phyloP scores from a whole-genome alignment of 129 eudicot genomes.

The Sambucus nigra region DNA sequence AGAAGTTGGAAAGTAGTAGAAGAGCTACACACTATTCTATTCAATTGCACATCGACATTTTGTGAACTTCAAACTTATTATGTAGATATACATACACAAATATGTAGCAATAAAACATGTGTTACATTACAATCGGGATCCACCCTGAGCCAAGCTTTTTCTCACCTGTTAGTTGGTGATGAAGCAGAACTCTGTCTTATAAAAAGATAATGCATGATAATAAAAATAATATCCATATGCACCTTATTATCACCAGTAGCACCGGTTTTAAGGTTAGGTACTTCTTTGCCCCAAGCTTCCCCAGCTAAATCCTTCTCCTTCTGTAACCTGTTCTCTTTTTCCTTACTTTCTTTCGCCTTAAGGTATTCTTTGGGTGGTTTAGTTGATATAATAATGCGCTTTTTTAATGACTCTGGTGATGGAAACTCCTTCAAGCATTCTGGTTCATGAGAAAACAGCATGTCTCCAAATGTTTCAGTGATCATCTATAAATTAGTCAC shows the following conservation, averaged over 20 bases:
- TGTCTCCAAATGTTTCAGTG: conserved; percentile 70
- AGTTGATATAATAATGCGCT: conserved; percentile 65
- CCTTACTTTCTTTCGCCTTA: conserved; percentile 33
- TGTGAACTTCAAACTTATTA: no score
- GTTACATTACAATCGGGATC: no score
- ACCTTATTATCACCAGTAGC: conserved; percentile 39
- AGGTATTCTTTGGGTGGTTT: conserved; percentile 87
- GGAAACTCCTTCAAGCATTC: conserved; percentile 68
- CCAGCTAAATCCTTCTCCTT: conserved; percentile 32
- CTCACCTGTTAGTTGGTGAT: conserved; percentile 32
- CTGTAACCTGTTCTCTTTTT: conserved; percentile 21
- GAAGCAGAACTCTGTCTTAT: background rate
- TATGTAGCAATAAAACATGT: no score
- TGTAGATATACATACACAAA: no score
- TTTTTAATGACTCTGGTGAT: conserved; percentile 56
- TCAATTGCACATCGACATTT: no score
- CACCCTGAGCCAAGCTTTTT: conserved; percentile 60
- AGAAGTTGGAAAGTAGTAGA: no score
- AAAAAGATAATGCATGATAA: conserved; percentile 1
- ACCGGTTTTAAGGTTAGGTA: conserved; percentile 25
- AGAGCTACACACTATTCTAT: no score
- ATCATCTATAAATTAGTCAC: conserved; percentile 49
- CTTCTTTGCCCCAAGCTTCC: conserved; percentile 69
- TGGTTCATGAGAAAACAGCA: conserved; percentile 49
- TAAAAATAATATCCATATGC: background rate